These are phyloP conservation scores for Diversispora epigaea DNA, from an alignment of 192 early-diverging fungal genomes.

Conservation along the genomic window DNA sequence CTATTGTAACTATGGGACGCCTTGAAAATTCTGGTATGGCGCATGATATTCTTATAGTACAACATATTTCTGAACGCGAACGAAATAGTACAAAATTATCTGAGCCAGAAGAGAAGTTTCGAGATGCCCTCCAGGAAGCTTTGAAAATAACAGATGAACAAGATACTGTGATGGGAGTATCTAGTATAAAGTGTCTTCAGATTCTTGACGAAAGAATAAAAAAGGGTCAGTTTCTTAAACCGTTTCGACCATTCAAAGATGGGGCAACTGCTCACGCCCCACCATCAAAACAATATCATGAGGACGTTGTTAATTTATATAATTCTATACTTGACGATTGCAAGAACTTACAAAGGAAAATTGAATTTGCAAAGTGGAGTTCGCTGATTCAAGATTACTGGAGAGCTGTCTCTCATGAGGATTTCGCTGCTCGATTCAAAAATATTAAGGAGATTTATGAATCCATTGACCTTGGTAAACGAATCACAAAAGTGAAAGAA, in stretches of 20 bases:
- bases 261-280: too few relatives aligned
- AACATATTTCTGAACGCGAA: constrained; percentile 29
- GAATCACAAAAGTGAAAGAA: constrained; percentile 29
- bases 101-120: constrained; percentile 17
- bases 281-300: too few relatives aligned
- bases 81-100: constrained; percentile 4
- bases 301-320: too few relatives aligned
- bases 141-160: constrained; percentile 25
- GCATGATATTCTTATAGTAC: constrained; percentile 32
- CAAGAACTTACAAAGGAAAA: too few relatives aligned
- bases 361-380: too few relatives aligned
- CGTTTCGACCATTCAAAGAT: constrained; percentile 32
- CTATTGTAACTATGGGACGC: constrained; percentile 30
- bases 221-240: constrained; percentile 24
- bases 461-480: constrained; percentile 26
- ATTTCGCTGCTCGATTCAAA: constrained; percentile 31
- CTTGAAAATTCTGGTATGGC: constrained; percentile 32
- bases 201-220: constrained; percentile 27
- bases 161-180: constrained; percentile 26
- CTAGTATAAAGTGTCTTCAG: constrained; percentile 11
- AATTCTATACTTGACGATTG: too few relatives aligned
- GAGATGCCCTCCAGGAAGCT: constrained; percentile 14
- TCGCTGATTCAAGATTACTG: too few relatives aligned
- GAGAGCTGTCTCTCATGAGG: constrained; percentile 3
- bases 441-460: constrained; percentile 30